Percentiles rank a stretch among this genome's conserved stretches.
Evolutionary conservation across 805 yeast genomes (phyloP).

Genomic region (Maudiozyma barnettii): DNA sequence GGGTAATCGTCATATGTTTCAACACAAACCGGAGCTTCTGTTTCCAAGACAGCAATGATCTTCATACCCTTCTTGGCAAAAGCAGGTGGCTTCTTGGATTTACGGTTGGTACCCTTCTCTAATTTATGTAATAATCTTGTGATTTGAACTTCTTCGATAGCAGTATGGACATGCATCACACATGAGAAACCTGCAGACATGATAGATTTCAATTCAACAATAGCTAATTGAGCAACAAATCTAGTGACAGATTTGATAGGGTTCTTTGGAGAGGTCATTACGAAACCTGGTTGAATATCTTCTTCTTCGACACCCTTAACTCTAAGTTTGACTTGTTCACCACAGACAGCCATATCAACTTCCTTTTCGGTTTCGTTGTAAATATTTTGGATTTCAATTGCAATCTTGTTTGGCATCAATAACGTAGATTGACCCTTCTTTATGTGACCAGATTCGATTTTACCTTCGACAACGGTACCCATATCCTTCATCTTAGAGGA

Average conservation of each 20-base stretch:
- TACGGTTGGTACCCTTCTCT: constrained; percentile 94
- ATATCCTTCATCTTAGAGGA: constrained; percentile 91
- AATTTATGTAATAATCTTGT: constrained; percentile 79
- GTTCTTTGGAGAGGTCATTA: constrained; percentile 70
- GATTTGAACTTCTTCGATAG: constrained; percentile 88
- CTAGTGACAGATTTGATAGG: constrained; percentile 87
- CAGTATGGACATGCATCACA: constrained; percentile 98
- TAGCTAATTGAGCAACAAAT: constrained; percentile 93
- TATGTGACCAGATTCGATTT: constrained; percentile 90
- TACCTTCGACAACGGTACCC: constrained; percentile 97
- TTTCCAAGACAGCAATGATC: constrained; percentile 84
- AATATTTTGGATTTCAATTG: constrained; percentile 78
- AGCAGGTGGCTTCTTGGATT: constrained; percentile 93
- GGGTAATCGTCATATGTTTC: constrained; percentile 90
- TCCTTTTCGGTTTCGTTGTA: constrained; percentile 95
- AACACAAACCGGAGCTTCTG: constrained; percentile 80
- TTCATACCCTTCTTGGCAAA: constrained; percentile 99
- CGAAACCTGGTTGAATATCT: constrained; percentile 86
- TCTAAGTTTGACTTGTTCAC: constrained; percentile 94
- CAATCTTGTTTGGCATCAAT: constrained; percentile 84
- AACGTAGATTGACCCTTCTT: constrained; percentile 67
- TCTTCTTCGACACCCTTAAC: constrained; percentile 96
- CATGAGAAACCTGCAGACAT: constrained; percentile 93
- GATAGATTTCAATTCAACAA: constrained; percentile 91
- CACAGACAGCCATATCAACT: constrained; percentile 81